Evolutionary conservation across 2,329 filamentous ascomycete genomes (phyloP), one percentile per base, ranked within the genome.

Genomic region (Paraphaeosphaeria sporulosa): DNA sequence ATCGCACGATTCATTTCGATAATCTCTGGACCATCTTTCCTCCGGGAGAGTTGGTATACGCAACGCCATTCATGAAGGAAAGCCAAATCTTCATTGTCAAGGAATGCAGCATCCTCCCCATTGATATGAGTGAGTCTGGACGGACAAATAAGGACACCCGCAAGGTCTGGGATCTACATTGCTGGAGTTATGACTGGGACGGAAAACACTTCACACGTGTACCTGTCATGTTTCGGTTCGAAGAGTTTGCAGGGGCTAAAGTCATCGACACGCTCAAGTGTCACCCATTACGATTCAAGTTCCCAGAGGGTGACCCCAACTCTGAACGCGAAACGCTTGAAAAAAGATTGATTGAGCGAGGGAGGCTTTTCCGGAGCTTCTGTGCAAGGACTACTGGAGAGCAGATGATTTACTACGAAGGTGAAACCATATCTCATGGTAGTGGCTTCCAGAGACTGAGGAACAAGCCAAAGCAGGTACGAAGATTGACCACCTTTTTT

Each of bases 11-110:
- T 47, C 46, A 57, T 5, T 64, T 62, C 38, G 46, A 62, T 4
- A 36, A 47, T n/a, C 50, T 64, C 9, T 64, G 56, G 59, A 64
- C 53, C 7, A n/a, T 62, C 12, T 64, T 64, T 32, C 62, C 56
- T 2, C 62, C 59, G 8, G 62, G 62, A 10, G 62, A 61, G 23
- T 27, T 62, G 7, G 59, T 64, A 3, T 61, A 52, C 53, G 51
- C 56, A 10, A 42, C 51, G 4, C 21, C 38, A 9, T 64, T 57
- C 38, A 53, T 64, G 52, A 58, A 57, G 38, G 12, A 36, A 38
- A 32, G 36, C 13, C 62, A 64, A 48, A 44, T 60, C 15, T 64
- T 62, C 48, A 48, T 64, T n/a, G 62, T 64, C 30, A 60, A 62
- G 42, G 59, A 64, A 36, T 55, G 47, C n/a, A 36, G 21, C 32